Base-by-base conservation (phyloP, 495 filamentous ascomycete genomes). In the Xeromyces bisporus region DNA sequence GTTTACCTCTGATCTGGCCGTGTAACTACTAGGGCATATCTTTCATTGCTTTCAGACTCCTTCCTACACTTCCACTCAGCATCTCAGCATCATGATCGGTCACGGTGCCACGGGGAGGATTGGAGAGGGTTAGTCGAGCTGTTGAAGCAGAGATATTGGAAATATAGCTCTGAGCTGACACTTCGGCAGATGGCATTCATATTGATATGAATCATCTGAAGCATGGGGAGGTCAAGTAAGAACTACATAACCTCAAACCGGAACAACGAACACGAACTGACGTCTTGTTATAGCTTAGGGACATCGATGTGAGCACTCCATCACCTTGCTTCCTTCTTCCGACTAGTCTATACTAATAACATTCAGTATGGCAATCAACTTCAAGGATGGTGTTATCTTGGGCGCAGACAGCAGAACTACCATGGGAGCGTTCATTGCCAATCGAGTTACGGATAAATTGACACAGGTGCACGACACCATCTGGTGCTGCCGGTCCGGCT, bases 391-490 rank as follows among this genome's bases (percentile, higher is more conserved):
- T 30, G 91, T 97, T 27, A 92, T 97, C 55, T 67, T 97, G 18
- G 82, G 87, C 33, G 89, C 89, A 41, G 89, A 97, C 55, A 93
- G 84, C 44, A 75, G 89, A 62, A 97, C 89, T 44, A 96, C 89
- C n/a, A 96, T 89, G 33, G 89, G 89, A 47, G 76, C 89, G 39
- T 96, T 93, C 69, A 96, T 97, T 51, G 91, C 89, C 46, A 97
- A 97, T 56, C 77, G 89, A 62, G 91, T 97, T 29, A 96, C 89
- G 35, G 89, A 97, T 66, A 97, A 97, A 67, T 75, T 97, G 49
- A 97, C 91, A 40, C 82, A 86, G 59, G 86, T 97, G 25, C 80
- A 92, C 58, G 89, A 96, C 56, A 96, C 87, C 29, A 94, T 97
- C 54, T 97, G 89, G 89, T 97, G 89, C 67, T 97, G 89, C 62